phyloP scores from a whole-genome alignment of 371 early-diverging fungal genomes.

The Mortierella polycephala region DNA sequence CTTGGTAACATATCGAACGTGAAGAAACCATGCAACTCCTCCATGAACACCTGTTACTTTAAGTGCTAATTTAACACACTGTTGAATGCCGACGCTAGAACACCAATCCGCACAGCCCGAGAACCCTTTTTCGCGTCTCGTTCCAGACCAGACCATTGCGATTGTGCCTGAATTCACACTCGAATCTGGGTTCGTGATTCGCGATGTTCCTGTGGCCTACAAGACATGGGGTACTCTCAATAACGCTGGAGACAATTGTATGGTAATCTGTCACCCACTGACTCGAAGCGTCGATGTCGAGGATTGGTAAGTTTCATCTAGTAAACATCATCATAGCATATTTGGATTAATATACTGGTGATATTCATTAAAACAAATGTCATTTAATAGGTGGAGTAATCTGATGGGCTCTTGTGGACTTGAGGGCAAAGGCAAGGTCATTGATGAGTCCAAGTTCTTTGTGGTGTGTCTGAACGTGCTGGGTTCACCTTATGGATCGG shows the following conservation, averaged over 20 bases:
- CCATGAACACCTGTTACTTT: background rate
- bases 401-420: constrained; percentile 72
- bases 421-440: constrained; percentile 85
- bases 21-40: background rate
- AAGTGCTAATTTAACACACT: too few species aligned
- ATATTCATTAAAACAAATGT: background rate
- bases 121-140: constrained; percentile 68
- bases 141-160: constrained; percentile 75
- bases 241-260: constrained; percentile 78
- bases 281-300: constrained; percentile 95
- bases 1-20: constrained; percentile 3
- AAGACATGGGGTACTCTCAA: constrained; percentile 95
- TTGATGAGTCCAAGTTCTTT: constrained; percentile 91
- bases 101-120: constrained; percentile 47
- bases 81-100: constrained; percentile 6
- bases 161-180: constrained; percentile 78
- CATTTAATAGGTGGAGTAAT: constrained; percentile 73
- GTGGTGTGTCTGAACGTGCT: constrained; percentile 94
- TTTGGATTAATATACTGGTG: background rate
- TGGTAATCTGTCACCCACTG: constrained; percentile 96
- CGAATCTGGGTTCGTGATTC: constrained; percentile 78
- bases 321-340: background rate
- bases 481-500: constrained; percentile 96
- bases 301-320: constrained; percentile 77
- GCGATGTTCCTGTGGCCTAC: constrained; percentile 90